Conservation (phyloP, 305 asterid species). For the Lippia alba region DNA sequence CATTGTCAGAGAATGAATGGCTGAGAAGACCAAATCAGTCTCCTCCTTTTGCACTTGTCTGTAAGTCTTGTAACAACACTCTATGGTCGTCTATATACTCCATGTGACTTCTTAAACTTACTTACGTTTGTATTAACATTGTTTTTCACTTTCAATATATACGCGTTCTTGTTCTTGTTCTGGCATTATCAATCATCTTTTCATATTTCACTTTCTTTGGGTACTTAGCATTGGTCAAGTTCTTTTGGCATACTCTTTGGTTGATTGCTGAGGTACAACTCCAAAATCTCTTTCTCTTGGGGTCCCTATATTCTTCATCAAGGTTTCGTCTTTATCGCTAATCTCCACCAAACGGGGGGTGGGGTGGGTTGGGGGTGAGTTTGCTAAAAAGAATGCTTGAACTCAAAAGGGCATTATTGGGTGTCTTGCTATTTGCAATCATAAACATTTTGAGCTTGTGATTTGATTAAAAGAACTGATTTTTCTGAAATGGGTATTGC, state of each 20-base stretch:
- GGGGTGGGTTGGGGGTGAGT: neutral
- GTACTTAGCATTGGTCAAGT: conserved; percentile 28
- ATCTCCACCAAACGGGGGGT: conserved; percentile 13
- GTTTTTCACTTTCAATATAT: conserved; percentile 33
- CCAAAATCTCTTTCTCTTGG: conserved; percentile 28
- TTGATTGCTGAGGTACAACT: conserved; percentile 53
- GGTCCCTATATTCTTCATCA: conserved; percentile 30
- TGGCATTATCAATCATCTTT: conserved; percentile 22
- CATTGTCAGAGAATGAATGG: conserved; percentile 86
- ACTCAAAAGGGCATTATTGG: conserved; percentile 12
- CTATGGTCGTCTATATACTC: neutral
- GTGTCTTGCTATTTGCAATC: conserved; percentile 28
- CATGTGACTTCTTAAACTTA: neutral
- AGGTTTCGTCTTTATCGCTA: conserved; percentile 33
- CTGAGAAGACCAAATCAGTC: conserved; percentile 59
- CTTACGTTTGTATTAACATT: neutral
- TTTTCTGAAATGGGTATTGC: conserved; percentile 27
- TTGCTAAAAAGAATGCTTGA: conserved; percentile 17
- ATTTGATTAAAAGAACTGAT: neutral
- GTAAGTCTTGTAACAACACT: conserved; percentile 28
- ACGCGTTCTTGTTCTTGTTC: conserved; percentile 37
- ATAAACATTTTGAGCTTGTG: conserved; percentile 11
- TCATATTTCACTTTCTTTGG: conserved; percentile 36
- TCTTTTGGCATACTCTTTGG: conserved; percentile 31
- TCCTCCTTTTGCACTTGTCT: conserved; percentile 41